phyloP scores from a whole-genome alignment of 371 early-diverging fungal species.

The Actinomucor elegans region DNA sequence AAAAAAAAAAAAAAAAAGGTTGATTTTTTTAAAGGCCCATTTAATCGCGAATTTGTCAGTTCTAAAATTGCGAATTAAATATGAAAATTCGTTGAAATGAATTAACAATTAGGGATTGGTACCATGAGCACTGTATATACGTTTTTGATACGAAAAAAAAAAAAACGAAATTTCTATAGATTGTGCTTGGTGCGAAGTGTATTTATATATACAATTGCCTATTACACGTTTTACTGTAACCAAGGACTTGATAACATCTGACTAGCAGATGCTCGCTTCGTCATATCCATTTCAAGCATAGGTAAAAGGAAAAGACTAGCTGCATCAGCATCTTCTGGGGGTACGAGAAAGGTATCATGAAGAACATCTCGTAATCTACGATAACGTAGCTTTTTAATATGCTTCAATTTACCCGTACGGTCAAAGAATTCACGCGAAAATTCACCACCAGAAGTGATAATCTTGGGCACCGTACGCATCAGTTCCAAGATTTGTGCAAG shows the following conservation, averaged over 20 bases:
- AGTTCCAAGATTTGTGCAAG: constrained; percentile 94
- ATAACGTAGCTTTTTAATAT: constrained; percentile 82
- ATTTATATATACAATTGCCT: background rate
- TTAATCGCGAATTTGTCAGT: no score
- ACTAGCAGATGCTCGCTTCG: constrained; percentile 58
- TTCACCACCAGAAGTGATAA: constrained; percentile 72
- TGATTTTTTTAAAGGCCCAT: no score
- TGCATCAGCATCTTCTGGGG: constrained; percentile 56
- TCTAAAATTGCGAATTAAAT: no score
- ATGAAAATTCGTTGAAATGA: no score
- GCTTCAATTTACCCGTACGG: constrained; percentile 76
- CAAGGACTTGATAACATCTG: constrained; percentile 59
- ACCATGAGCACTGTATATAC: background rate
- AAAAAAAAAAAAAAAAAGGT: background rate
- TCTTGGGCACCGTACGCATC: constrained; percentile 79
- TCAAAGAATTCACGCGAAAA: constrained; percentile 82
- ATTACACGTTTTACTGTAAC: constrained; percentile 35
- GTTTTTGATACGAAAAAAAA: no score
- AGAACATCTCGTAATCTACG: constrained; percentile 84
- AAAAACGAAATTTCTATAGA: background rate
- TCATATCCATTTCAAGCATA: constrained; percentile 74
- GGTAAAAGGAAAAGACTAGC: constrained; percentile 65
- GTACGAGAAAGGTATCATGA: constrained; percentile 76
- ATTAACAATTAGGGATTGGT: no score
- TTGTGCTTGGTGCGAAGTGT: background rate